A percentile compares a stretch with the other conserved stretches of the same genome.
phyloP scores from a whole-genome alignment of 1,139 yeast genomes.

The Komagataea norvegica region DNA sequence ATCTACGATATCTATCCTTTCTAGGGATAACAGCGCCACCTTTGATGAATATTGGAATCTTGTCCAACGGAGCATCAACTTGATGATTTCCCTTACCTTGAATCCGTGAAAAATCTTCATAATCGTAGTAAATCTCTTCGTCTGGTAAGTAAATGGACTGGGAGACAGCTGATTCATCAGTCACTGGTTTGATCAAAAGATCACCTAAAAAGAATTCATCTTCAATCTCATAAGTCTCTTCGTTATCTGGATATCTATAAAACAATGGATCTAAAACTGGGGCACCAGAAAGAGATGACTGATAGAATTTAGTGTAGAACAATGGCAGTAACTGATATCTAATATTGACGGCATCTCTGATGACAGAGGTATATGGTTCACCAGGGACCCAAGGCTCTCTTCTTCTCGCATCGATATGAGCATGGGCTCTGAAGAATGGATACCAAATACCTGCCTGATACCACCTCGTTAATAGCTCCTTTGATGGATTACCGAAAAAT shows the following conservation, averaged over 20 bases:
- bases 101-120: constrained; percentile 37
- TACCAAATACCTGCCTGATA: constrained; percentile 94
- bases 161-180: constrained; percentile 45
- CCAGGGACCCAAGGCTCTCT: constrained; percentile 90
- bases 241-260: constrained; percentile 55
- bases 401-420: constrained; percentile 88
- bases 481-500: constrained; percentile 83
- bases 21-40: constrained; percentile 74
- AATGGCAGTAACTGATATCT: constrained; percentile 76
- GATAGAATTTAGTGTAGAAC: constrained; percentile 75
- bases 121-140: constrained; percentile 55
- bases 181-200: constrained; percentile 76
- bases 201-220: constrained; percentile 87
- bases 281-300: constrained; percentile 53
- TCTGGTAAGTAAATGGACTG: constrained; percentile 62
- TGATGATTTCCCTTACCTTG: constrained; percentile 35
- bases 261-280: constrained; percentile 78
- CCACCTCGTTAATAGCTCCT: constrained; percentile 85
- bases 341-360: constrained; percentile 64
- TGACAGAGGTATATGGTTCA: constrained; percentile 63
- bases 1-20: constrained; percentile 74
- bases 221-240: constrained; percentile 54
- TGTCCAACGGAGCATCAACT: constrained; percentile 49
- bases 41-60: constrained; percentile 66
- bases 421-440: constrained; percentile 95